Evolutionary conservation across 176 grass and related monocot species (phyloP).

Genomic region (Lolium rigidum): DNA sequence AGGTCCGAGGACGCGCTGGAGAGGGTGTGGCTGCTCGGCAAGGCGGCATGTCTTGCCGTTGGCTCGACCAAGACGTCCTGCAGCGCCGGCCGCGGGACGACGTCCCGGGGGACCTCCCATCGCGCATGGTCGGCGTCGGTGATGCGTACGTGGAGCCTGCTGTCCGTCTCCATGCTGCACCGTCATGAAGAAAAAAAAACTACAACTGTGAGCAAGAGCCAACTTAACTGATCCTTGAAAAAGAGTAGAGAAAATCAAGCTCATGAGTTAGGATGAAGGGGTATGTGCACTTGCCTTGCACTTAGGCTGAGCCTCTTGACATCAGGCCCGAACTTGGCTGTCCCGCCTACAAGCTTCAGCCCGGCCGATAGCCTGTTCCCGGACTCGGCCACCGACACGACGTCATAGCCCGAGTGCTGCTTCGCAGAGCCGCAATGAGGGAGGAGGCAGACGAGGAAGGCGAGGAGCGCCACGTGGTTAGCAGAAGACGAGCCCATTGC

Average conservation of each 20-base stretch:
- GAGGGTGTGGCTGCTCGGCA: constrained; percentile 44
- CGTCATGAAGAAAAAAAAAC: neutral
- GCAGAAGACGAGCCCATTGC: neutral
- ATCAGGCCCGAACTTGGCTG: constrained; percentile 53
- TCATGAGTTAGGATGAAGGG: no score
- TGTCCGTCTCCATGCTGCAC: constrained; percentile 67
- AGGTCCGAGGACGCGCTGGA: constrained; percentile 58
- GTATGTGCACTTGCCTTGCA: constrained; percentile 50
- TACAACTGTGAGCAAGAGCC: neutral
- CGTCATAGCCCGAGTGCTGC: constrained; percentile 49
- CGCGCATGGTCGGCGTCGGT: constrained; percentile 61
- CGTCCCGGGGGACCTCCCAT: constrained; percentile 76
- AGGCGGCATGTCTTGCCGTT: neutral
- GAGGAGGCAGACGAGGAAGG: constrained; percentile 13
- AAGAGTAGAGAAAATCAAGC: neutral
- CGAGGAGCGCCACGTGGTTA: neutral
- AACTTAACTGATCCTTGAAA: neutral
- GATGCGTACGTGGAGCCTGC: constrained; percentile 77
- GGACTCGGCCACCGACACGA: constrained; percentile 21
- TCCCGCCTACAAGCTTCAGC: constrained; percentile 49
- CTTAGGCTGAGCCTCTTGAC: constrained; percentile 56
- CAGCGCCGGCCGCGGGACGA: constrained; percentile 54
- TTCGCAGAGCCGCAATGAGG: neutral
- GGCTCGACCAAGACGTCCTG: neutral
- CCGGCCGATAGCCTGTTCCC: constrained; percentile 39